Base-by-base conservation (phyloP, 805 yeast genomes). In the Ogataea angusta region DNA sequence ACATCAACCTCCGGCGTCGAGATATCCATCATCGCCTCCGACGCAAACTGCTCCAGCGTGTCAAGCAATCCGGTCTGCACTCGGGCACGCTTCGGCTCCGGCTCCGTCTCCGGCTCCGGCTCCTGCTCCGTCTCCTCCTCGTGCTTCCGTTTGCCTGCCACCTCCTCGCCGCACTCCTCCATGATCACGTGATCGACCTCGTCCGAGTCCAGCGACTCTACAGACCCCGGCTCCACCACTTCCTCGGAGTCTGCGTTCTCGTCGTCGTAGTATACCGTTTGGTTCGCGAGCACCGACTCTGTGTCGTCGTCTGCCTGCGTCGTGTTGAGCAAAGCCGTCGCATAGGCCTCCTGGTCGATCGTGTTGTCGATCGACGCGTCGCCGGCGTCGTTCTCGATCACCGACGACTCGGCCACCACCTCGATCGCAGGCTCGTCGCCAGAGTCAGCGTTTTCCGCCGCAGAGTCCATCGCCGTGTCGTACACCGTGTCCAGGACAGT, bases 321-420 rank as follows among this genome's bases (percentile, higher is more conserved):
- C 22, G 53, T 54, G 40, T 54, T 52, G 34, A 48, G 26, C n/a
- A 57, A 28, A 1, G 61, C 60, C 17, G 60, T 51, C 2, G 51
- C 59, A 35, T 48, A 56, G 3, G 52, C 56, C 30, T 52, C 56
- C 33, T 54, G 52, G 42, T 57, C 53, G 12, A 51, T 10, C 10
- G 46, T 23, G 3, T 38, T 47, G 13, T 43, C 47, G 30, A 18
- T 29, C 24, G 43, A 38, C 4, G 19, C 35, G 7, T 48, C 48
- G 6, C 14, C 22, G 4, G 28, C 30, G 12, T 42, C 51, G 7
- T 36, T 39, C 22, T 42, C 48, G 25, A 58, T 48, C 13, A 52
- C 40, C 6, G 61, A 58, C 4, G 63, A 56, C 36, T 60, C 60
- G 5, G 62, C 59, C 14, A 55, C 52, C 8, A 47, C 40, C 2